These are phyloP conservation scores for Suillus lakei DNA, from an alignment of 768 basidiomycete genomes.

Conservation along the genomic window DNA sequence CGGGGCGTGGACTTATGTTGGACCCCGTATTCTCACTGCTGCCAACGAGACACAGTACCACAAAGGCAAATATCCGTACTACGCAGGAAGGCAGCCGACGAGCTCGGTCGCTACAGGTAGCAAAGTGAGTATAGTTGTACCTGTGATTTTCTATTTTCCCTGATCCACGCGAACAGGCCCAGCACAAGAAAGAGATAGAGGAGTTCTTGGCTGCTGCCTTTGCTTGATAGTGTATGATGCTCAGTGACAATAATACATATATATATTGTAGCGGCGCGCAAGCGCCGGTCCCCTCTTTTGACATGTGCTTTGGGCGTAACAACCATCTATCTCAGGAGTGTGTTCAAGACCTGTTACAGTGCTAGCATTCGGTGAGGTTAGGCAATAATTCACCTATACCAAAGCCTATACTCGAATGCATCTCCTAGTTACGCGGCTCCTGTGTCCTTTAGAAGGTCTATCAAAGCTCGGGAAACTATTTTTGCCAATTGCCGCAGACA, in stretches of 20 bases:
- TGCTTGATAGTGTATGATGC: constrained; percentile 25
- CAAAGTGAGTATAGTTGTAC: constrained; percentile 60
- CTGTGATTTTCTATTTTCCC: constrained; percentile 6
- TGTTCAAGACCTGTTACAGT: neutral
- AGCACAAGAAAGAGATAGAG: constrained; percentile 93
- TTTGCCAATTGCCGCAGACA: too few relatives aligned
- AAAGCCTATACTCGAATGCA: too few relatives aligned
- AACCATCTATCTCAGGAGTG: neutral
- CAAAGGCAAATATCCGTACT: constrained; percentile 86
- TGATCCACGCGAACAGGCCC: constrained; percentile 47
- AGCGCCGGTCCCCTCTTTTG: neutral
- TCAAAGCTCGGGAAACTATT: too few relatives aligned
- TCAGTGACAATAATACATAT: neutral
- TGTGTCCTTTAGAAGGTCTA: too few relatives aligned
- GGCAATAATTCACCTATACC: neutral
- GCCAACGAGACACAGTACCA: constrained; percentile 89
- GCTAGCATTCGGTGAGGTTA: neutral
- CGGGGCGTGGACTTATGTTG: constrained; percentile 96
- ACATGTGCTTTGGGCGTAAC: neutral
- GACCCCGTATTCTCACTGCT: constrained; percentile 93
- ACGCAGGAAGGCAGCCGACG: constrained; percentile 92
- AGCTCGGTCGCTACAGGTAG: constrained; percentile 92
- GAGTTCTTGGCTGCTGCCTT: constrained; percentile 71
- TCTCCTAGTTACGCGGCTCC: too few relatives aligned
- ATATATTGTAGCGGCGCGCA: neutral